Evolutionary conservation across 169 alveolate species (phyloP), one percentile per base, ranked within the genome.

Genomic region (Cryptosporidium meleagridis): DNA sequence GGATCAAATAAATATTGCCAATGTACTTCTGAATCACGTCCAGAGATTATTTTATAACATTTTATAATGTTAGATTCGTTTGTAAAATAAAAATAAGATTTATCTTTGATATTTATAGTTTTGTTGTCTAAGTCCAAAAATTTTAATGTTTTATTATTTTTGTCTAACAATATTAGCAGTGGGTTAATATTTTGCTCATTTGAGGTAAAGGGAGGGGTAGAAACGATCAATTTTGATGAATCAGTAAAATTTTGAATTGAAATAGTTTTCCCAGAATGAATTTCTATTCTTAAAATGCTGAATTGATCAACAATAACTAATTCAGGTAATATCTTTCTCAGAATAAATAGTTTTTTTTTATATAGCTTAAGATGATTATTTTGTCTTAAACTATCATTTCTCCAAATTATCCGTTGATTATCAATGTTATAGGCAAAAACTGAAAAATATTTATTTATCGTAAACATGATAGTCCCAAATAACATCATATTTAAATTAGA

Each of bases 351-450:
- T 35, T 14, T 73, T 26, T 35, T 52, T 23, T 55, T 35, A 7
- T 52, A 29, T 31, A 33, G 51, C 12, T 23, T 23, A 33, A n/a
- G 14, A 52, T 18, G 55, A 7, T 35, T 23, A 1, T 37, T 59
- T 45, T 52, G 85, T 55, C 52, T 73, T 23, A 73, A 31, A 6
- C 39, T 9, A 69, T 73, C 86, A 73, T 73, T 73, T 55, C 86
- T 73, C 86, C 86, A 73, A 8, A 73, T 26, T 31, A 73, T 33
- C 44, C 39, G 35, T 10, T 53, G 29, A 3, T 21, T 35, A 18
- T 73, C 71, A n/a, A 73, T 10, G 8, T 31, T 29, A 21, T 73
- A 73, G 18, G 70, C 70, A 33, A 73, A 59, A 0, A 73, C 31
- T 12, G 86, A 73, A 18, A 29, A 29, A 55, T 73, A 16, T 18